Base-by-base conservation (phyloP, 2,329 filamentous ascomycete genomes). In the Calonectria pauciramosa region DNA sequence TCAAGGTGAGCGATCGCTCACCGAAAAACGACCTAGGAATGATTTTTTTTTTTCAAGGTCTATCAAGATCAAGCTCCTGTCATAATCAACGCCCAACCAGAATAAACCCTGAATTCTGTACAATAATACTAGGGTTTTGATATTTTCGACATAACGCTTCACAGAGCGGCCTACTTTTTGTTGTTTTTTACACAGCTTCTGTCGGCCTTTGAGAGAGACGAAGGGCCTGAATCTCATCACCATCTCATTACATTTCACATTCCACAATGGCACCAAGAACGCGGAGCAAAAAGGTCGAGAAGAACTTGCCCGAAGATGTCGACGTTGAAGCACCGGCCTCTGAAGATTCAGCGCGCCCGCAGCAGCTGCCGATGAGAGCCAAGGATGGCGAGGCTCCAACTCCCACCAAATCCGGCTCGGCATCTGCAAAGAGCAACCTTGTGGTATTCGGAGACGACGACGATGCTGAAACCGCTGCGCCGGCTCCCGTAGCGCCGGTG, bases 381-480 rank as follows among this genome's bases (percentile, higher is more conserved):
- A 86, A 83, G 74, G 82, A 81, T 23, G 81, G 77, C 34, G 81
- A 83, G 8, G 63, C 71, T 13, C 51, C 67, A 47, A 64, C 30
- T 47, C 28, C 20, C 26, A 67, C 72, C 64, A 60, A 23, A 64
- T 49, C 64, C 20, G 44, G 60, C 36, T 73, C 73, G 38, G 56
- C 66, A 8, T 71, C 79, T 54, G 71, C 75, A 38, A 78, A 82
- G 75, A 79, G 78, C 26, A 83, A 75, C 7, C 80, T 85, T 70
- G 81, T 81, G 66, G 83, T 85, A 20, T 86, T 86, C 75, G 81
- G 79, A 56, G 84, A 85, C 54, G 81, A 86, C 18, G 83, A 83
- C 44, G 77, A 83, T 23, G 79, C 80, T 38, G 82, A 82, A 32
- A 70, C 69, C 13, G 11, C 65, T 10, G 71, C 66, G 30, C 64